Percentiles rank a stretch among this genome's conserved stretches.
Evolutionary conservation across 2,329 filamentous ascomycete genomes (phyloP).

Genomic region (Beauveria sp.): DNA sequence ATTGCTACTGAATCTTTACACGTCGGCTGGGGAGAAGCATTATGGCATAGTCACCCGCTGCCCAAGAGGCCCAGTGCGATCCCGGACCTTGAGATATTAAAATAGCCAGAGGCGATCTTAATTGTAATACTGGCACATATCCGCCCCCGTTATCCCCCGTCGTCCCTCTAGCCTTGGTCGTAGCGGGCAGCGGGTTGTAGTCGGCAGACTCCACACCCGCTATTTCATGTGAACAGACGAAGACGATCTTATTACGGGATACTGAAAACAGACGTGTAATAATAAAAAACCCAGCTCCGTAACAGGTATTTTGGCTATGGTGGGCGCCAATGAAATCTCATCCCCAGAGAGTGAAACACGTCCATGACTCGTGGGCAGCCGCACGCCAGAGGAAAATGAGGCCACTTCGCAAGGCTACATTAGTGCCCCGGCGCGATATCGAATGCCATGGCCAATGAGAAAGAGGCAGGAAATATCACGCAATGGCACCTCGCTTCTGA

Average conservation of each 20-base stretch:
- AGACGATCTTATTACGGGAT: slow-evolving; percentile 8
- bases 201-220: slow-evolving; percentile 5
- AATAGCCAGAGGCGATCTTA: not conserved
- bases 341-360: slow-evolving; percentile 4
- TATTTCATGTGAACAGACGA: slow-evolving; percentile 11
- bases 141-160: not conserved
- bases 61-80: not conserved
- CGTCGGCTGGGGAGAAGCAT: not conserved
- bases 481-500: not conserved
- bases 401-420: not conserved
- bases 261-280: slow-evolving; percentile 6
- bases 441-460: not conserved
- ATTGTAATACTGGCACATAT: not conserved
- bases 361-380: slow-evolving; percentile 5
- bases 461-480: not conserved
- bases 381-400: slow-evolving; percentile 1
- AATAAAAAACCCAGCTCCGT: not conserved
- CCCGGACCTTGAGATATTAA: not conserved
- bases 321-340: not conserved
- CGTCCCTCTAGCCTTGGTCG: not conserved
- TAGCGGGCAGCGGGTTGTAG: not conserved
- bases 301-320: not conserved
- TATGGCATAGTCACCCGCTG: not conserved
- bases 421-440: not conserved
- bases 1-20: not conserved